phyloP scores from a whole-genome alignment of 768 basidiomycete genomes.

The Rubroboletus satanas region DNA sequence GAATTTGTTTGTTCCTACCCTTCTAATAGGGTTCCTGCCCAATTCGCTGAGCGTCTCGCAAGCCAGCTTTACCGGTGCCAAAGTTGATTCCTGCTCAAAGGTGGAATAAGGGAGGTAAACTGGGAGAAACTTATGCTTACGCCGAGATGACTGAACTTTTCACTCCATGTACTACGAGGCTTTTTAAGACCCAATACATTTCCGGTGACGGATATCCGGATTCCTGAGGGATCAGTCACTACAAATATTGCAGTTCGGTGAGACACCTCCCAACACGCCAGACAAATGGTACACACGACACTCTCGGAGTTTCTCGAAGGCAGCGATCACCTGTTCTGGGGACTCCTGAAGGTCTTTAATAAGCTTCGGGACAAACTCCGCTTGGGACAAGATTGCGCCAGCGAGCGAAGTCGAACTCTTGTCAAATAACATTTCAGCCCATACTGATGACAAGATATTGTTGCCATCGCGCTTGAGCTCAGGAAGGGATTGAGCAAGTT shows the following conservation, averaged over 20 bases:
- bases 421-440: constrained; percentile 60
- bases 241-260: neutral
- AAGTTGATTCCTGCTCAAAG: constrained; percentile 40
- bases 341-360: constrained; percentile 65
- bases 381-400: constrained; percentile 64
- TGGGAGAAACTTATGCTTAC: constrained; percentile 42
- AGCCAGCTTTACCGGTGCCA: constrained; percentile 65
- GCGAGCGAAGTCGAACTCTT: constrained; percentile 67
- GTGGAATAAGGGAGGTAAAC: neutral
- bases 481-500: constrained; percentile 85
- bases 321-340: constrained; percentile 67
- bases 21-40: constrained; percentile 68
- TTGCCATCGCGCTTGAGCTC: constrained; percentile 87
- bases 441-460: constrained; percentile 71
- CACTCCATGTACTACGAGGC: constrained; percentile 71
- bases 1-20: constrained; percentile 41
- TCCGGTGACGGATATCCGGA: constrained; percentile 90
- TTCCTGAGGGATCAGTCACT: constrained; percentile 82
- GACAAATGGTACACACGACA: constrained; percentile 45
- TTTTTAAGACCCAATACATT: constrained; percentile 65
- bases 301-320: constrained; percentile 71
- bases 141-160: constrained; percentile 59
- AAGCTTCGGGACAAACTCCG: constrained; percentile 76
- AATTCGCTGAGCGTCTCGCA: constrained; percentile 67
- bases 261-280: neutral